Conservation (phyloP, 306 rosid species). For the Vicia faba region DNA sequence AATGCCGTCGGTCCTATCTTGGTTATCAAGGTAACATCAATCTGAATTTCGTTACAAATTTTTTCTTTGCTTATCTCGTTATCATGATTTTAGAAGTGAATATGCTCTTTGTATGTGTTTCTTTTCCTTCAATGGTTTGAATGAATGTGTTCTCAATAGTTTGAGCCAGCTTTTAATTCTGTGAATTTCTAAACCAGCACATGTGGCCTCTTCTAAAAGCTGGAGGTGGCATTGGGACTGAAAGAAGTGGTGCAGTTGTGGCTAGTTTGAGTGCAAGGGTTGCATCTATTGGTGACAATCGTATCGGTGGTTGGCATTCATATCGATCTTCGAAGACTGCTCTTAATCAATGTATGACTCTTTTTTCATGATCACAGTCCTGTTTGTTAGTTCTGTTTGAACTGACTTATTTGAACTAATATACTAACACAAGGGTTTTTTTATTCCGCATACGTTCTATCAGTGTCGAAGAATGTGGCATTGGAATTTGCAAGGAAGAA, state of each 20-base stretch:
- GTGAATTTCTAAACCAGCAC: slow-evolving; percentile 57
- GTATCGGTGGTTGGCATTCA: slow-evolving; percentile 94
- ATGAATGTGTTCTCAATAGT: background rate
- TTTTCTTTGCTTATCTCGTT: slow-evolving; percentile 10
- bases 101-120: slow-evolving; percentile 1
- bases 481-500: slow-evolving; percentile 78
- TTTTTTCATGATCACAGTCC: slow-evolving; percentile 11
- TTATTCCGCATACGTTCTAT: slow-evolving; percentile 8
- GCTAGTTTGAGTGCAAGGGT: slow-evolving; percentile 97
- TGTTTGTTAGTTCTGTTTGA: background rate
- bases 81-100: slow-evolving; percentile 16
- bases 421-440: background rate
- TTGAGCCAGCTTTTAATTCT: slow-evolving; percentile 3
- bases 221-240: slow-evolving; percentile 70
- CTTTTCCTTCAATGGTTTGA: slow-evolving; percentile 30
- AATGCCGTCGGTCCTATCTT: slow-evolving; percentile 92
- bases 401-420: background rate
- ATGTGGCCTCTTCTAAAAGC: slow-evolving; percentile 92
- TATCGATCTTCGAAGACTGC: slow-evolving; percentile 93
- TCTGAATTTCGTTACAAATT: slow-evolving; percentile 17
- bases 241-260: slow-evolving; percentile 68
- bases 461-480: slow-evolving; percentile 77
- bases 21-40: slow-evolving; percentile 77
- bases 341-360: slow-evolving; percentile 78
- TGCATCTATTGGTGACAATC: slow-evolving; percentile 91